A percentile compares a stretch with the other conserved stretches of the same genome.
These are phyloP conservation scores for Artemisia annua DNA, from an alignment of 129 eudicot species.

Conservation along the genomic window DNA sequence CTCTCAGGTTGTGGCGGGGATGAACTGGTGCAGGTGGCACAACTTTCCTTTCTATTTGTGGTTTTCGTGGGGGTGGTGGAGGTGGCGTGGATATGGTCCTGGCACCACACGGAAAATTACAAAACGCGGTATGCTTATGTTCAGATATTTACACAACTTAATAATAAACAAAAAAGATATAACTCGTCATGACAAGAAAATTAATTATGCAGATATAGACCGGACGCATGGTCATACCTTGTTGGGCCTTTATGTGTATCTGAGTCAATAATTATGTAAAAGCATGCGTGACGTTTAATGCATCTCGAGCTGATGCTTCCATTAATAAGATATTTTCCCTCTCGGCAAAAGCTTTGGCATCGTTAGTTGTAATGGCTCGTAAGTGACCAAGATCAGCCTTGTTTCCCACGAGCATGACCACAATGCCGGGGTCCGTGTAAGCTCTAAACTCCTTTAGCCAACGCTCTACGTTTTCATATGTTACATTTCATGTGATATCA, in stretches of 20 bases:
- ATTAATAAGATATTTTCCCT: conserved; percentile 37
- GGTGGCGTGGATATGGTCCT: no score
- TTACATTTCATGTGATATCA: conserved; percentile 35
- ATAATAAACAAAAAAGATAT: no score
- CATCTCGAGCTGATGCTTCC: conserved; percentile 44
- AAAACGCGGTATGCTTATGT: no score
- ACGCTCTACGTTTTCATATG: conserved; percentile 39
- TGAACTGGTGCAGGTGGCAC: no score
- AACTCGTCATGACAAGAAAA: no score
- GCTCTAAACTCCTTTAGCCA: conserved; percentile 43
- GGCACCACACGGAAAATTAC: no score
- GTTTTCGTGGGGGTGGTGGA: no score
- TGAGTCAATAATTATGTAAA: conserved; percentile 44
- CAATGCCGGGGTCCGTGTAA: conserved; percentile 42
- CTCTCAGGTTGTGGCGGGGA: no score
- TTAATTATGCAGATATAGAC: no score
- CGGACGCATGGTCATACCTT: conserved; percentile 26
- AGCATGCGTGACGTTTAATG: conserved; percentile 40
- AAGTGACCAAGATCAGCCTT: conserved; percentile 44
- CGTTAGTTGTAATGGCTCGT: conserved; percentile 34
- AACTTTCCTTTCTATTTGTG: no score
- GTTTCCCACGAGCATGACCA: conserved; percentile 51
- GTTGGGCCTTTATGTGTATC: conserved; percentile 30
- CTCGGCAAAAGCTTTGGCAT: conserved; percentile 37
- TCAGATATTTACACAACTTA: no score